These are phyloP conservation scores for Diaporthe vaccinii DNA, from an alignment of 2,329 filamentous ascomycete genomes.

Conservation along the genomic window DNA sequence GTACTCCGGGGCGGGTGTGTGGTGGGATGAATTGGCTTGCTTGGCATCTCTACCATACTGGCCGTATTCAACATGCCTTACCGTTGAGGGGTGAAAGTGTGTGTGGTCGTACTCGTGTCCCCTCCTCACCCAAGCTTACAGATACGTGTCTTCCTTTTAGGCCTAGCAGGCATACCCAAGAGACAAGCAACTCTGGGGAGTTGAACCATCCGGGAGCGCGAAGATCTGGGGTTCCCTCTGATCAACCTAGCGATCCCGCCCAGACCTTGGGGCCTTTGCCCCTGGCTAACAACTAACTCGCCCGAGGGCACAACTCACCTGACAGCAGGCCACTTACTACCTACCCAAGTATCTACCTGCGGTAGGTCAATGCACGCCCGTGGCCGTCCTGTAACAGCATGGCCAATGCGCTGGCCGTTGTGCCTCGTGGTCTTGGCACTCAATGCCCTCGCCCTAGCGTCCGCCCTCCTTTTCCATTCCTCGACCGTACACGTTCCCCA, in stretches of 20 bases:
- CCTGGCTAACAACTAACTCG: not conserved
- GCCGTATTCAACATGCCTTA: no score
- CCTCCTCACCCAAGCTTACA: not conserved
- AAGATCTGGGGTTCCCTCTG: not conserved
- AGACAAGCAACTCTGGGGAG: not conserved
- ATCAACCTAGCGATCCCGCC: not conserved
- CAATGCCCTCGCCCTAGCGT: not conserved
- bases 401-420: conserved; percentile 19
- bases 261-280: not conserved
- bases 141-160: not conserved
- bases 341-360: not conserved
- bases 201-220: not conserved
- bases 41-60: not conserved
- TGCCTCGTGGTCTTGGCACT: not conserved
- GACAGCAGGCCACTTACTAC: not conserved
- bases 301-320: not conserved
- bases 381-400: conserved; percentile 7
- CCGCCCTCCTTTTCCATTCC: no score
- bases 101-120: not conserved
- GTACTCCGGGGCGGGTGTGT: no score
- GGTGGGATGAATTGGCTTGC: not conserved
- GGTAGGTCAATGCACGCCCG: not conserved
- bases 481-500: not conserved
- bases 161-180: not conserved
- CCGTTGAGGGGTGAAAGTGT: no score